These are phyloP conservation scores for Meyerozyma sp. DNA, from an alignment of 1,139 yeast genomes.

Conservation along the genomic window DNA sequence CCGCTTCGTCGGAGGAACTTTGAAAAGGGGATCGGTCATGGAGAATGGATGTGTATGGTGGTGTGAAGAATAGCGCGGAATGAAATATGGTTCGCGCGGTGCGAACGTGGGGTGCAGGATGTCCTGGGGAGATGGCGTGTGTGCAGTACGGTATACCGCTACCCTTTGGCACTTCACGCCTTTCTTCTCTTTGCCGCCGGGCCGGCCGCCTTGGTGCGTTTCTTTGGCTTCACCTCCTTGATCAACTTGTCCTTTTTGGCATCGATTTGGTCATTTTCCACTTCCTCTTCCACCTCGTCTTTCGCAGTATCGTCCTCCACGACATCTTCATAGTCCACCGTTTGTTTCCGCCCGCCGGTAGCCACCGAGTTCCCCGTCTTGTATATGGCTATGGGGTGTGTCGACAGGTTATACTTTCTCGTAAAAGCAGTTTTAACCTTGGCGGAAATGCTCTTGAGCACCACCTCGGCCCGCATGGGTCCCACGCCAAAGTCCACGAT, in stretches of 20 bases:
- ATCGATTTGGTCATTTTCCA: conserved; percentile 22
- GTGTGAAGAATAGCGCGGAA: background rate
- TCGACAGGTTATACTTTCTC: conserved; percentile 63
- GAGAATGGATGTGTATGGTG: background rate
- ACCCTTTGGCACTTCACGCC: too few species aligned
- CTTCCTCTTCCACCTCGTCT: conserved; percentile 30
- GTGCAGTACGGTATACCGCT: background rate
- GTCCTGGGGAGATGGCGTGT: too few species aligned
- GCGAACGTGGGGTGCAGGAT: too few species aligned
- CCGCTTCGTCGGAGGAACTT: conserved; percentile 7
- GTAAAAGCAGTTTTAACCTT: conserved; percentile 82
- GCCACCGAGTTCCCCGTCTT: conserved; percentile 55
- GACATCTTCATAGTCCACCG: conserved; percentile 56
- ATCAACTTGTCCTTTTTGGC: conserved; percentile 40
- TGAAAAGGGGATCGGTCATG: conserved; percentile 4
- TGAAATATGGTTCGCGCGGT: too few species aligned
- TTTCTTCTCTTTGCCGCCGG: conserved; percentile 11
- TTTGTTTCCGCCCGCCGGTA: conserved; percentile 29
- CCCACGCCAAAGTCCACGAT: conserved; percentile 82
- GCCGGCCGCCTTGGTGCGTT: conserved; percentile 7
- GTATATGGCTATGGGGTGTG: conserved; percentile 87
- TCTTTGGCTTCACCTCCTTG: conserved; percentile 28
- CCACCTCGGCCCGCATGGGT: conserved; percentile 34
- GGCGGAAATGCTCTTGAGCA: conserved; percentile 62
- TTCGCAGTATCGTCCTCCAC: conserved; percentile 52